Evolutionary conservation across 176 grass and related monocot genomes (phyloP).

Genomic region (Urochloa ruziziensis): DNA sequence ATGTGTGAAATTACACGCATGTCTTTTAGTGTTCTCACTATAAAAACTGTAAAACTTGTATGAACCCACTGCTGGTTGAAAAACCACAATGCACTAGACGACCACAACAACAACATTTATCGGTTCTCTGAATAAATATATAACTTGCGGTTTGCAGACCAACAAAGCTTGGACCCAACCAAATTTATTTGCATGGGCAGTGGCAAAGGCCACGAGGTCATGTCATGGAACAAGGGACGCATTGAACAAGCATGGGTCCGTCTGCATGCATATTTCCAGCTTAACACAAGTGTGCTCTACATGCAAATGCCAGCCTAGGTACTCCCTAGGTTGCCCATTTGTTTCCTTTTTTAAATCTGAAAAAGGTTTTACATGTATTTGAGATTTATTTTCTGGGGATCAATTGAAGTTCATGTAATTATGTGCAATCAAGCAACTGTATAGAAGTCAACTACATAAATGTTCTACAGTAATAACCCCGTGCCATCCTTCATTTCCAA

Average conservation of each 20-base stretch:
- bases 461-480: neutral
- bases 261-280: neutral
- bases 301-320: neutral
- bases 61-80: no score
- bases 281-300: neutral
- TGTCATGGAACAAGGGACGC: neutral
- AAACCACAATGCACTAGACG: neutral
- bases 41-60: neutral
- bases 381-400: neutral
- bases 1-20: neutral
- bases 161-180: neutral
- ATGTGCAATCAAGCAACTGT: neutral
- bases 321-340: neutral
- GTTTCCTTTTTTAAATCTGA: neutral
- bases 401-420: neutral
- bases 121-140: no score
- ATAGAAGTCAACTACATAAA: neutral
- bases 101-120: neutral
- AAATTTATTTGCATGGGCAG: conserved; percentile 40
- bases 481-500: neutral
- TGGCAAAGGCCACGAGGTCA: neutral
- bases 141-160: neutral
- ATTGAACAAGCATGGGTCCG: conserved; percentile 20
- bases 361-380: neutral
- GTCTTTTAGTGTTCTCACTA: neutral